A percentile compares a stretch with the other conserved stretches of the same genome.
Conservation (phyloP, 768 basidiomycete genomes). For the Serendipita sp. region DNA sequence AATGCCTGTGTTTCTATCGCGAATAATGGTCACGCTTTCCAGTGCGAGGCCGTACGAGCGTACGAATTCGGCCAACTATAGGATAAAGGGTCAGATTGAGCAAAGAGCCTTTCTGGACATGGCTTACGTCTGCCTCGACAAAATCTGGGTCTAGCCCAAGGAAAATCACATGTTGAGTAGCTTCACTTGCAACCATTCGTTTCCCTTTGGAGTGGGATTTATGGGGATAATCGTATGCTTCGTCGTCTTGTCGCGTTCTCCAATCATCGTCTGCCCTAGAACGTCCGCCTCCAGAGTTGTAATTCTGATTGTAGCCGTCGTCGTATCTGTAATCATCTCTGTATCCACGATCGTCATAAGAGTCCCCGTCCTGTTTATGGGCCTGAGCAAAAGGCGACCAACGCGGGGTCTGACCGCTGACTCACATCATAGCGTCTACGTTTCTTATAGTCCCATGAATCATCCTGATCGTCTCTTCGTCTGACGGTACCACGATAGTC, state of each 20-base stretch:
- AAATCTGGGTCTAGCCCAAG: slow-evolving; percentile 86
- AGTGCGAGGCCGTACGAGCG: slow-evolving; percentile 54
- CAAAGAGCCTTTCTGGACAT: slow-evolving; percentile 15
- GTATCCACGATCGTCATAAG: slow-evolving; percentile 23
- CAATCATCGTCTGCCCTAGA: slow-evolving; percentile 22
- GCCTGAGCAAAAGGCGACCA: background rate
- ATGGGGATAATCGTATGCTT: background rate
- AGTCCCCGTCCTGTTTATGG: slow-evolving; percentile 8
- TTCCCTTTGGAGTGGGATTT: slow-evolving; percentile 27
- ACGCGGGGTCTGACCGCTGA: slow-evolving; percentile 8
- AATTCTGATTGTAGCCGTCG: slow-evolving; percentile 19
- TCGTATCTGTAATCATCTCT: slow-evolving; percentile 27
- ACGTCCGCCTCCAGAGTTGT: slow-evolving; percentile 17
- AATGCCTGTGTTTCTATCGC: slow-evolving; percentile 93
- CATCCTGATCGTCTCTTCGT: slow-evolving; percentile 50
- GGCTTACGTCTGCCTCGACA: slow-evolving; percentile 81
- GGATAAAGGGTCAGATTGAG: slow-evolving; percentile 13
- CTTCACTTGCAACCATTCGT: slow-evolving; percentile 67
- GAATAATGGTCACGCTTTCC: slow-evolving; percentile 87
- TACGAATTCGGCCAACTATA: slow-evolving; percentile 68
- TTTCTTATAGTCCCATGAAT: slow-evolving; percentile 47
- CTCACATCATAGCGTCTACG: slow-evolving; percentile 67
- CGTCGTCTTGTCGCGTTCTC: slow-evolving; percentile 32
- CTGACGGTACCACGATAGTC: slow-evolving; percentile 30
- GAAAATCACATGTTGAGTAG: slow-evolving; percentile 88